Percentiles rank a stretch among this genome's conserved stretches.
Conservation (phyloP, 176 grass and related monocot genomes). For the Metroxylon sagu region DNA sequence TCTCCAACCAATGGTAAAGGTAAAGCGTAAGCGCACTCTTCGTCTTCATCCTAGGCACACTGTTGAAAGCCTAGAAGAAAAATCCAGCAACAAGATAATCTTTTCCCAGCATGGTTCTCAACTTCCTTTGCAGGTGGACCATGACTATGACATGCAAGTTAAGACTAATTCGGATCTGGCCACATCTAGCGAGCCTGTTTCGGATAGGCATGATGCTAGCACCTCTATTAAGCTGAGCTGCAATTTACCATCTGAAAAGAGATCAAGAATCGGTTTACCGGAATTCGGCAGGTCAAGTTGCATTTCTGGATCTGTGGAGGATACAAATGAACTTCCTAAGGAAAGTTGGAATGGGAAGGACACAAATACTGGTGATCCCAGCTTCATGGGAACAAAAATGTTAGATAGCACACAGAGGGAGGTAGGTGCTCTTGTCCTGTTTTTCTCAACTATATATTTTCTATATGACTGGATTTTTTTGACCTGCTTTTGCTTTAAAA, state of each 20-base stretch:
- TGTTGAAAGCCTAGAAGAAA: slow-evolving; percentile 61
- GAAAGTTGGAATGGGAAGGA: slow-evolving; percentile 58
- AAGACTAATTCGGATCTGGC: slow-evolving; percentile 30
- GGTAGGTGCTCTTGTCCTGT: slow-evolving; percentile 31
- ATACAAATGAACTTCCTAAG: slow-evolving; percentile 43
- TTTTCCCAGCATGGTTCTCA: slow-evolving; percentile 36
- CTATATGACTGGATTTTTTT: too few species aligned
- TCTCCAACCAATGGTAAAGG: slow-evolving; percentile 69
- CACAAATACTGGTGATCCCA: slow-evolving; percentile 26
- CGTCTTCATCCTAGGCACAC: slow-evolving; percentile 68
- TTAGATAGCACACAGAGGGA: slow-evolving; percentile 92
- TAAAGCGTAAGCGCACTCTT: slow-evolving; percentile 93
- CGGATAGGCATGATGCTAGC: slow-evolving; percentile 27
- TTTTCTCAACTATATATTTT: too few species aligned
- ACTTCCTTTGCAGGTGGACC: slow-evolving; percentile 34
- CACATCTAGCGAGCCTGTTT: slow-evolving; percentile 33
- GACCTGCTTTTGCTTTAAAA: too few species aligned
- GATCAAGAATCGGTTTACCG: slow-evolving; percentile 32
- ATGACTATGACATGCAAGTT: slow-evolving; percentile 39
- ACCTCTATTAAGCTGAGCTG: slow-evolving; percentile 48
- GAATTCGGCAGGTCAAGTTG: slow-evolving; percentile 42
- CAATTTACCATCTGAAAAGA: slow-evolving; percentile 61
- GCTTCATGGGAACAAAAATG: slow-evolving; percentile 52
- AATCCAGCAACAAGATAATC: slow-evolving; percentile 37
- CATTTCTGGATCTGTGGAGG: slow-evolving; percentile 56